Evolutionary conservation across 129 eudicot species (phyloP).

Genomic region (Pittosporum tobira): DNA sequence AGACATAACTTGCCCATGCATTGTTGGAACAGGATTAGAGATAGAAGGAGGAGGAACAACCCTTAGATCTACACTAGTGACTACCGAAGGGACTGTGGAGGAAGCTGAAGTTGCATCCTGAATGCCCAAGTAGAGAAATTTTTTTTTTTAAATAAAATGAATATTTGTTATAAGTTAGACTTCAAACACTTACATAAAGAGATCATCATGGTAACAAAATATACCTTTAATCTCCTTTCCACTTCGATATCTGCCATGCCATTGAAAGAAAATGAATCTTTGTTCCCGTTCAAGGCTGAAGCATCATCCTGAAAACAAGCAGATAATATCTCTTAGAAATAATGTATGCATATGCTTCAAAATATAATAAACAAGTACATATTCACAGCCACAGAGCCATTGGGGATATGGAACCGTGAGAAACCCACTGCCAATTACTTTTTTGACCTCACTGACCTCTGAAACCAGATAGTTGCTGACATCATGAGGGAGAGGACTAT

Average conservation of each 20-base stretch:
- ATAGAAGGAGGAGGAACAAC: constrained; percentile 42
- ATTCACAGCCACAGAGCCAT: neutral
- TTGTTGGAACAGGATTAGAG: constrained; percentile 28
- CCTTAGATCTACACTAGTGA: constrained; percentile 54
- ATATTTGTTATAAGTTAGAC: too few species aligned
- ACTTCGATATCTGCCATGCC: constrained; percentile 91
- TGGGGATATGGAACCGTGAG: neutral
- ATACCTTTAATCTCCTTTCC: constrained; percentile 86
- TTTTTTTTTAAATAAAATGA: too few species aligned
- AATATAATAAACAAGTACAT: neutral
- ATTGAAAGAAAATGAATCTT: constrained; percentile 71
- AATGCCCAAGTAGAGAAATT: constrained; percentile 12
- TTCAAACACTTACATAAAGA: too few species aligned
- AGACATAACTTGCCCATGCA: constrained; percentile 38
- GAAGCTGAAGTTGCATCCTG: constrained; percentile 72
- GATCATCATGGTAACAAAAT: constrained; percentile 8
- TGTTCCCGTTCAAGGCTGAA: constrained; percentile 48
- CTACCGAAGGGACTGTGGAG: constrained; percentile 37
- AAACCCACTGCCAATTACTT: neutral
- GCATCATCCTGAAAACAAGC: constrained; percentile 56
- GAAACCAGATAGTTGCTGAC: constrained; percentile 90
- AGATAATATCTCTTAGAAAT: neutral
- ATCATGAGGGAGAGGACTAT: constrained; percentile 69
- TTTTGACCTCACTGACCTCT: constrained; percentile 48
- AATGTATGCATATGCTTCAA: neutral